Evolutionary conservation across 345 rosid genomes (phyloP).

Genomic region (Pistacia integerrima): DNA sequence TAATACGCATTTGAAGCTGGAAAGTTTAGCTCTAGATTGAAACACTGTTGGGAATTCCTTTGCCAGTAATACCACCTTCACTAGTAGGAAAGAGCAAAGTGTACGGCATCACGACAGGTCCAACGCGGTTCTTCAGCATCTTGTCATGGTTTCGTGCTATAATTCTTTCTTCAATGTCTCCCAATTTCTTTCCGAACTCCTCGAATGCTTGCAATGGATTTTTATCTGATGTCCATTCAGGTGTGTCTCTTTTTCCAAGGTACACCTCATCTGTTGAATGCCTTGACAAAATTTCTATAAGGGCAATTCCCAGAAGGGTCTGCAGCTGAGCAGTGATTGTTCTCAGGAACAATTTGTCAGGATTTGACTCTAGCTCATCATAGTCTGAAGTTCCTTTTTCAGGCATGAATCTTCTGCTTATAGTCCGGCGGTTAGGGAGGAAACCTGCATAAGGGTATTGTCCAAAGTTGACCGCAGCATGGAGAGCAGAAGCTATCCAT

Average conservation of each 20-base stretch:
- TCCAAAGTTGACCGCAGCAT: too few relatives aligned
- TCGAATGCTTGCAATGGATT: slow-evolving; percentile 41
- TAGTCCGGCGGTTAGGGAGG: slow-evolving; percentile 61
- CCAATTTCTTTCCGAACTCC: slow-evolving; percentile 48
- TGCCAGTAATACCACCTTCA: too few relatives aligned
- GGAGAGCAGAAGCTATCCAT: too few relatives aligned
- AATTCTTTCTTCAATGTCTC: slow-evolving; percentile 48
- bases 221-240: slow-evolving; percentile 58
- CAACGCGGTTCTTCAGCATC: slow-evolving; percentile 49
- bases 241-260: slow-evolving; percentile 44
- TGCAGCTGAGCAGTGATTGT: slow-evolving; percentile 53
- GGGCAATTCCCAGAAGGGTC: slow-evolving; percentile 45
- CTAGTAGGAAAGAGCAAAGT: neutral
- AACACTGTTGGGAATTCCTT: too few relatives aligned
- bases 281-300: slow-evolving; percentile 59
- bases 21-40: too few relatives aligned
- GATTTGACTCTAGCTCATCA: slow-evolving; percentile 47
- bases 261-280: slow-evolving; percentile 65
- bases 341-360: slow-evolving; percentile 49
- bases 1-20: too few relatives aligned
- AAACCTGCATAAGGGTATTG: slow-evolving; percentile 43
- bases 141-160: slow-evolving; percentile 34
- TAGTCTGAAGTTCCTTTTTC: slow-evolving; percentile 51
- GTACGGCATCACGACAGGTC: slow-evolving; percentile 54
- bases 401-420: slow-evolving; percentile 63